Conservation (phyloP, 257 asterid genomes). For the Solanum sejunctum region DNA sequence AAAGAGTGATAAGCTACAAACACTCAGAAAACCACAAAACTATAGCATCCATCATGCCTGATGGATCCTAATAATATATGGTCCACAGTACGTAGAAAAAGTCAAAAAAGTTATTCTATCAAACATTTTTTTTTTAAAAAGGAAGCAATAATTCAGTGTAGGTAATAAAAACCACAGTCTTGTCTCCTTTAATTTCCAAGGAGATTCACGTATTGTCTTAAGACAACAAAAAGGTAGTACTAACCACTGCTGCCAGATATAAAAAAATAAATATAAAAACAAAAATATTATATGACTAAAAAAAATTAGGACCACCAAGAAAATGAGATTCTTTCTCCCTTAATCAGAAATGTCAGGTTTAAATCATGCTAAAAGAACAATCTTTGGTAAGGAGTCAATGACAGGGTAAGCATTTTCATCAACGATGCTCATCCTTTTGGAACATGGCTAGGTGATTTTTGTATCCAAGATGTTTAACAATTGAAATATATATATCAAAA, state of each 20-base stretch:
- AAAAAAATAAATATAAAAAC: not conserved
- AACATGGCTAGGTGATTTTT: too few species aligned
- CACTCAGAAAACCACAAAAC: not conserved
- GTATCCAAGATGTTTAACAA: too few species aligned
- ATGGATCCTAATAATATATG: not conserved
- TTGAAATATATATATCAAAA: too few species aligned
- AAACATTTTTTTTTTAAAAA: not conserved
- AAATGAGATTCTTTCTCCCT: not conserved
- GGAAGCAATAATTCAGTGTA: not conserved
- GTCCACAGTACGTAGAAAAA: not conserved
- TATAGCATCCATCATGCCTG: not conserved
- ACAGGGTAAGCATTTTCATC: too few species aligned
- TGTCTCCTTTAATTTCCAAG: not conserved
- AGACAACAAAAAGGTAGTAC: not conserved
- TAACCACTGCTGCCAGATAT: not conserved
- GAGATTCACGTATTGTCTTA: not conserved
- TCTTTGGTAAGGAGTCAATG: too few species aligned
- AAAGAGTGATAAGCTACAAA: not conserved
- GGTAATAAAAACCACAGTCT: not conserved
- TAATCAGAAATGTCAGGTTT: accelerated
- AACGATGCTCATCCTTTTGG: too few species aligned
- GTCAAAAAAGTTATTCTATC: not conserved
- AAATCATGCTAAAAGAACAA: not conserved
- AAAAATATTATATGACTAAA: not conserved
- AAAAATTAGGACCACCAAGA: not conserved